Conservation (phyloP, 192 early-diverging fungal species). For the Coemansia sp. region DNA sequence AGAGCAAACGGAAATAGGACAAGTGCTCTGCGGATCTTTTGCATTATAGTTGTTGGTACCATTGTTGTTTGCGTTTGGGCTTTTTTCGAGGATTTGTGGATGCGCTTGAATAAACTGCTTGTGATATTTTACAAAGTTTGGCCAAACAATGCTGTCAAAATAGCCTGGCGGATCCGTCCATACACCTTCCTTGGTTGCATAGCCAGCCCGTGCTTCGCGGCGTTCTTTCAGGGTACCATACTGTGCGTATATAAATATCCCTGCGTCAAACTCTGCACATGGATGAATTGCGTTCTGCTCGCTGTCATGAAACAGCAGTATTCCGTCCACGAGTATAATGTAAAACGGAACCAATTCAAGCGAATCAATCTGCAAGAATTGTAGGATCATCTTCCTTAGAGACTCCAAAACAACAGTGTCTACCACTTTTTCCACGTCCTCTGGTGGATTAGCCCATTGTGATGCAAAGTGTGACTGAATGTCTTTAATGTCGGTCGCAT, state of each 20-base stretch:
- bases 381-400: constrained; percentile 3
- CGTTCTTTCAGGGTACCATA: constrained; percentile 64
- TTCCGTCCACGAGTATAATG: constrained; percentile 65
- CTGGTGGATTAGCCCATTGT: constrained; percentile 53
- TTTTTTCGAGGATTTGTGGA: constrained; percentile 12
- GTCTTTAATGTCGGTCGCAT: neutral
- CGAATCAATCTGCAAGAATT: constrained; percentile 9
- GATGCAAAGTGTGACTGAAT: constrained; percentile 25
- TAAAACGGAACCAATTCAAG: constrained; percentile 26
- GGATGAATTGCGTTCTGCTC: constrained; percentile 52
- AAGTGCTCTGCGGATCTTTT: neutral
- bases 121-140: constrained; percentile 60
- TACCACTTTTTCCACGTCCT: constrained; percentile 33
- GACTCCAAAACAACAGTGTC: constrained; percentile 8
- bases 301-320: constrained; percentile 70
- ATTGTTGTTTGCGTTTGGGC: too few relatives aligned
- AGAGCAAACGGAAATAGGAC: constrained; percentile 31
- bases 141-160: constrained; percentile 76
- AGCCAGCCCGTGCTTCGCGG: constrained; percentile 64
- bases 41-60: neutral
- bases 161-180: constrained; percentile 78
- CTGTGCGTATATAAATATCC: constrained; percentile 56
- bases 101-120: constrained; percentile 12
- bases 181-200: constrained; percentile 75
- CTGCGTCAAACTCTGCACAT: constrained; percentile 18